Evolutionary conservation across 441 rosid species (phyloP).

Genomic region (Aquilaria agallochum): DNA sequence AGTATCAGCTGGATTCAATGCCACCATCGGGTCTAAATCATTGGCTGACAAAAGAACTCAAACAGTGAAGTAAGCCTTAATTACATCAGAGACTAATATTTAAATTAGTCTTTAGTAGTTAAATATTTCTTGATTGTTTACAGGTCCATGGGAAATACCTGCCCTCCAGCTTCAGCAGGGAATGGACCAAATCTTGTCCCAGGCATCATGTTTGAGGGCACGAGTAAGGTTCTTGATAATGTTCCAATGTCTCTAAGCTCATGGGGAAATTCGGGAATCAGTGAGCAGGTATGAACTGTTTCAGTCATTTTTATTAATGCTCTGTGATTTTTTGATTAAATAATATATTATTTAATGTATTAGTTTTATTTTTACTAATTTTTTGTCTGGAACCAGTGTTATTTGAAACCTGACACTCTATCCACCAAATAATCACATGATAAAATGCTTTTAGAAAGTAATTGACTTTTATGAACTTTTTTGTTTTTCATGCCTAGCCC

Average conservation of each 20-base stretch:
- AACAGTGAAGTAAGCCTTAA: constrained; percentile 47
- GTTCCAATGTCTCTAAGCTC: constrained; percentile 63
- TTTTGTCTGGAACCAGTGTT: no score
- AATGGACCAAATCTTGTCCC: constrained; percentile 44
- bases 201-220: constrained; percentile 47
- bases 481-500: no score
- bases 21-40: constrained; percentile 41
- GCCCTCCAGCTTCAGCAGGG: constrained; percentile 32
- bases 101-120: constrained; percentile 5
- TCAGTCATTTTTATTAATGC: neutral
- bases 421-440: no score
- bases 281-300: constrained; percentile 58
- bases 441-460: no score
- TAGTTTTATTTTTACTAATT: no score
- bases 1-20: constrained; percentile 37
- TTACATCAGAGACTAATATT: neutral
- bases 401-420: no score
- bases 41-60: constrained; percentile 52
- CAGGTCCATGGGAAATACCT: constrained; percentile 56
- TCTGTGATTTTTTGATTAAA: no score
- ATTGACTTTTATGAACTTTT: no score
- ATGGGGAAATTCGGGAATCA: constrained; percentile 62
- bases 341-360: no score
- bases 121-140: constrained; percentile 15
- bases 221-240: constrained; percentile 56